Evolutionary conservation across 2,329 filamentous ascomycete genomes (phyloP).

Genomic region (Ophiocordyceps camponoti-rufipedis): DNA sequence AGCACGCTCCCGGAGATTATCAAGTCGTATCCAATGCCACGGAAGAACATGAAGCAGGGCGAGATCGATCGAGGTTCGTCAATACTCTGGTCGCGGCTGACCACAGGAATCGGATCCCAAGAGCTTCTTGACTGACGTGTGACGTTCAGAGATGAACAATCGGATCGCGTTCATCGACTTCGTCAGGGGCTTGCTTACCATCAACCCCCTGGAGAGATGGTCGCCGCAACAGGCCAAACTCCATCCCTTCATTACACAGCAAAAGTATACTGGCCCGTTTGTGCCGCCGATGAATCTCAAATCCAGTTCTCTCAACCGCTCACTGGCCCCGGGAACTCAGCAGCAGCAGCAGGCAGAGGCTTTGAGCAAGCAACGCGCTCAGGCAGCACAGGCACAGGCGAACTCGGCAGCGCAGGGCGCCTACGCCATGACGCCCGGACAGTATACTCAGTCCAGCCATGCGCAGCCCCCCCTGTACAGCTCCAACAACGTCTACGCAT

Average conservation of each 20-base stretch:
- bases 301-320: constrained; percentile 65
- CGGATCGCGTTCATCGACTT: constrained; percentile 96
- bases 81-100: neutral
- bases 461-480: constrained; percentile 54
- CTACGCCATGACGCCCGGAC: constrained; percentile 35
- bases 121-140: neutral
- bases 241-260: constrained; percentile 95
- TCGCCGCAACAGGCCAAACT: constrained; percentile 94
- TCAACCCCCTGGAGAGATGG: constrained; percentile 93
- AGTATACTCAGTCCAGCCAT: constrained; percentile 29
- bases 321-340: constrained; percentile 80
- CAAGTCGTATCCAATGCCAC: constrained; percentile 91
- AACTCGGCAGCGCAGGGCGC: constrained; percentile 49
- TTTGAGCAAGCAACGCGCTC: constrained; percentile 76
- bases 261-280: constrained; percentile 92
- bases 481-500: constrained; percentile 66
- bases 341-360: constrained; percentile 93
- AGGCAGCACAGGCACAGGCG: constrained; percentile 51
- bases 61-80: constrained; percentile 80
- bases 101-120: no score
- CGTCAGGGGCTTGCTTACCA: constrained; percentile 77
- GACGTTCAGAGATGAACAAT: constrained; percentile 83
- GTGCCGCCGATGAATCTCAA: constrained; percentile 96
- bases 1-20: constrained; percentile 93
- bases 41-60: constrained; percentile 97